These are phyloP conservation scores for Camelina sativa DNA, from an alignment of 345 rosid genomes.

Conservation along the genomic window DNA sequence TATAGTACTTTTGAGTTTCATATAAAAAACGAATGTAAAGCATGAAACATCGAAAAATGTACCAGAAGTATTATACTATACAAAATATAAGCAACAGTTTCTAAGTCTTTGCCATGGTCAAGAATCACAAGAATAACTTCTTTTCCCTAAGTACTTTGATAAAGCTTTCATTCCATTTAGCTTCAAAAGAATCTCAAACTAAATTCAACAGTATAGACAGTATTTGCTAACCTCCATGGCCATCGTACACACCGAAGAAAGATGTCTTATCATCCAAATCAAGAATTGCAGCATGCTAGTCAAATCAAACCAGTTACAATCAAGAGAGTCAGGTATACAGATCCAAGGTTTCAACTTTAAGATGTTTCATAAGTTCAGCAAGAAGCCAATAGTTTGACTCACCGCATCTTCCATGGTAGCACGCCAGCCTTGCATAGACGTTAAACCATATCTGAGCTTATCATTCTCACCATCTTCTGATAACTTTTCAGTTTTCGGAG, in stretches of 20 bases:
- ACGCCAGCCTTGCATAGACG: conserved; percentile 95
- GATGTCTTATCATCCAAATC: conserved; percentile 69
- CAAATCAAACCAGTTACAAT: background rate
- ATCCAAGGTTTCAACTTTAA: background rate
- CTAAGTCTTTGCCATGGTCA: background rate
- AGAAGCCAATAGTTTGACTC: conserved; percentile 36
- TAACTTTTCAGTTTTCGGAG: conserved; percentile 79
- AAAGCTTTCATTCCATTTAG: background rate
- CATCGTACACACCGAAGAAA: conserved; percentile 88
- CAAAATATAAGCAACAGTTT: background rate
- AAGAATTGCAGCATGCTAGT: conserved; percentile 71
- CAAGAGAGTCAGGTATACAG: background rate
- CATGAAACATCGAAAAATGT: background rate
- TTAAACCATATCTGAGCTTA: conserved; percentile 64
- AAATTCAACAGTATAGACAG: background rate
- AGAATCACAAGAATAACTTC: conserved; percentile 3
- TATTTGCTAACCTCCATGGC: conserved; percentile 75
- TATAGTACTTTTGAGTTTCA: background rate
- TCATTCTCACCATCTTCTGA: conserved; percentile 78
- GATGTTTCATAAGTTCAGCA: conserved; percentile 1
- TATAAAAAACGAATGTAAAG: background rate
- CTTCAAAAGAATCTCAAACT: conserved; percentile 1
- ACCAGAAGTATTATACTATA: background rate
- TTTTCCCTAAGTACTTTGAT: background rate
- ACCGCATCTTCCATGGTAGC: conserved; percentile 92